phyloP scores from a whole-genome alignment of 2,329 filamentous ascomycete genomes.

The Clonostachys rhizophaga region DNA sequence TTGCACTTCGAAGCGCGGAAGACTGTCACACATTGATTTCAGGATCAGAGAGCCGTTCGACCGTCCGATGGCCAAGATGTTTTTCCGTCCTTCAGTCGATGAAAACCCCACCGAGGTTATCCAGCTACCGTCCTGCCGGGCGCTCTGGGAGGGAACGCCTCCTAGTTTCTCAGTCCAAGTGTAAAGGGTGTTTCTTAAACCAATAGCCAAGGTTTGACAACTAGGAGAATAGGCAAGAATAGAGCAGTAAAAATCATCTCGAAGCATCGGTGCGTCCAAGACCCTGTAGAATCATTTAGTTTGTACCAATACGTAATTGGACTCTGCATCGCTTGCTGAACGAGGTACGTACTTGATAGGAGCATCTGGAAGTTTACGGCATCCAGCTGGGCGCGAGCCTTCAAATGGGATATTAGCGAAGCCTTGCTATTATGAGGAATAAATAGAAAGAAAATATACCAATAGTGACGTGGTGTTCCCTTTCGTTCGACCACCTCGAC shows the following conservation, averaged over 20 bases:
- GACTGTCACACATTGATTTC: constrained; percentile 68
- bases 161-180: constrained; percentile 79
- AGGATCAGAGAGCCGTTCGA: constrained; percentile 73
- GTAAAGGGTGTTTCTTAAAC: constrained; percentile 74
- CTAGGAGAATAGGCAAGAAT: constrained; percentile 78
- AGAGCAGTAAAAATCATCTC: constrained; percentile 95
- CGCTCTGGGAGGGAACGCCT: constrained; percentile 43
- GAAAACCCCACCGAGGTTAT: constrained; percentile 91
- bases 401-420: constrained; percentile 46
- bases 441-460: background rate
- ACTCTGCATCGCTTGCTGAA: background rate
- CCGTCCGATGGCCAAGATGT: constrained; percentile 80
- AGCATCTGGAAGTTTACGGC: constrained; percentile 53
- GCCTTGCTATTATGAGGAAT: background rate
- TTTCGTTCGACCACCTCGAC: constrained; percentile 2
- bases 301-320: background rate
- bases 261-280: constrained; percentile 81
- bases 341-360: constrained; percentile 67
- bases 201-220: constrained; percentile 75
- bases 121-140: constrained; percentile 27
- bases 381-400: constrained; percentile 29
- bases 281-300: constrained; percentile 51
- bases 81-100: constrained; percentile 66
- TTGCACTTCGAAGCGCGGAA: constrained; percentile 69
- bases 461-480: background rate